Evolutionary conservation across 2,329 filamentous ascomycete species (phyloP), one percentile per base, ranked within the genome.

Genomic region (Knoxdaviesia capensis): DNA sequence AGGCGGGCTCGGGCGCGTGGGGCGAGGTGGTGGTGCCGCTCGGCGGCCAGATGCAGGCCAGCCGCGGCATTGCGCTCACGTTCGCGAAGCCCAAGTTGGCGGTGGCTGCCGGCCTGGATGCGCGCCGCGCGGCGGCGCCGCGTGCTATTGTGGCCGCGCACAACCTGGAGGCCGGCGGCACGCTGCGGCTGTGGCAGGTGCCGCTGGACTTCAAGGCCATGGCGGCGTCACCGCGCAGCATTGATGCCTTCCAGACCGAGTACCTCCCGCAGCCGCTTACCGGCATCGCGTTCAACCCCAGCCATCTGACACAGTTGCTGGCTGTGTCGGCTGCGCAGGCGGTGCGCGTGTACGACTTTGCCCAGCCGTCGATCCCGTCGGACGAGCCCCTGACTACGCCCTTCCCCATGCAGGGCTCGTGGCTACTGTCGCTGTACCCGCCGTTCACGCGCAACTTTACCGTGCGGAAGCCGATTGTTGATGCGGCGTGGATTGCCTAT

Each of bases 271-370:
- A 59, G 7, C 68, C 72, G 1, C 62, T 77, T 1, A 62, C 60
- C 10, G 61, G 62, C 43, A 66, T 79, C 43, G 64, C 70, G 0
- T 79, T 79, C 54, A 79, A 77, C 52, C 67, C 74, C 0, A 66
- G 65, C 9, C 64, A 72, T 47, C 59, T 65, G 1, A 71, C 68
- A 3, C 73, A 77, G 48, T 62, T 79, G 1, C 61, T 79, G 5
- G 61, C 68, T 6, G 65, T 75, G 28, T 65, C 71, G 31, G 61
- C 68, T 0, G 58, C 66, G 3, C 66, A 74, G 9, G 70, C 69
- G 6, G 68, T 72, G 28, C 65, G 74, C 34, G 65, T 79, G 45
- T 79, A 77, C 52, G 73, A 78, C 53, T 77, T 71, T 49, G 65
- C 66, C 2, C 52, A 62, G 5, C 59, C 73, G 3, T 65, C 71